Base-by-base conservation (phyloP, 306 rosid species). In the Gastrolobium bilobum region DNA sequence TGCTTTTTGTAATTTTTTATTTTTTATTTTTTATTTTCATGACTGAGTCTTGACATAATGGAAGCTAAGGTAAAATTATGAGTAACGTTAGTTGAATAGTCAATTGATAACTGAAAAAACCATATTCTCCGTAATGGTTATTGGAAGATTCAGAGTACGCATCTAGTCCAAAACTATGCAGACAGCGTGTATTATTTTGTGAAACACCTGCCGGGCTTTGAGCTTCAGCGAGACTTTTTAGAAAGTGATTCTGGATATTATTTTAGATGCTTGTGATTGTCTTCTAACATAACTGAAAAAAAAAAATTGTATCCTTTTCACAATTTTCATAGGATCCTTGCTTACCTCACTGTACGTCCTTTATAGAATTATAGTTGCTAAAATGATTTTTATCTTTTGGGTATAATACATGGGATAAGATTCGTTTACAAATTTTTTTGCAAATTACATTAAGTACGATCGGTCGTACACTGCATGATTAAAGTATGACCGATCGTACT, bases 241-340 rank as follows among this genome's bases (percentile, higher is more conserved):
- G 53, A 77, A 77, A 43, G 43, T 73, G 53, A 51, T 8, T 42
- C 4, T 50, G 29, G 26, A 59, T 8, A 35, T 30, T 43, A 43
- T 64, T 40, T 80, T 47, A 72, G 68, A 73, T 56, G 39, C 67
- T 80, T 73, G 42, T 33, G 29, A 15, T 73, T 73, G 75, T 80
- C 62, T 46, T 73, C 63, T 79, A 61, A 60, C 73, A 29, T 0
- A 60, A 61, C 67, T 40, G 1, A 73, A 20, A 20, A 20, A 20
- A 80, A 80, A 62, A 4, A 59, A 15, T 43, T 10, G 11, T 7
- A 75, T 37, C 70, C 67, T 68, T 78, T 64, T 5, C 13, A 3
- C 61, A 15, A 69, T 44, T 78, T 57, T 60, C 76, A 44, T 68
- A 56, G 61, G 76, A 78, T 78, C 69, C 82, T 40, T 48, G 52